Conservation (phyloP, 352 stramenopile species). For the Globisporangium radiosum region DNA sequence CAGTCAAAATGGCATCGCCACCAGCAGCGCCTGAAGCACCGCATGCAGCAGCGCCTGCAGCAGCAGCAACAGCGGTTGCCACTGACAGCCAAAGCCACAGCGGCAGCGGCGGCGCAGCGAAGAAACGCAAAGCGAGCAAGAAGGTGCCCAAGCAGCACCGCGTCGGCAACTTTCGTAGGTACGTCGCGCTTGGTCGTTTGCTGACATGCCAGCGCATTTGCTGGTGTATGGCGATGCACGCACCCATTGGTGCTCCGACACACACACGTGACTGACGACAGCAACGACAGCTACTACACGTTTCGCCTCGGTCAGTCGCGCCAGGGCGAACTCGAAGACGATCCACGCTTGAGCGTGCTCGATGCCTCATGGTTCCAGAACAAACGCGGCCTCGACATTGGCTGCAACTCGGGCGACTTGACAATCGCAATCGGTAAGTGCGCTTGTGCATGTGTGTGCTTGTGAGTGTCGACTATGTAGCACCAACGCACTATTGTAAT, state of each 20-base stretch:
- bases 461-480: background rate
- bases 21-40: background rate
- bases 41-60: background rate
- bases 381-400: constrained; percentile 67
- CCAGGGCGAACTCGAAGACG: constrained; percentile 39
- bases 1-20: background rate
- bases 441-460: background rate
- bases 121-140: constrained; percentile 16
- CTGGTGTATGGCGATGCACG: no score
- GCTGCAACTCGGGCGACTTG: constrained; percentile 78
- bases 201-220: background rate
- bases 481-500: background rate
- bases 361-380: constrained; percentile 55
- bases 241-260: background rate
- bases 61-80: background rate
- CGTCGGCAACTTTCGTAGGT: constrained; percentile 77
- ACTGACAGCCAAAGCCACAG: no score
- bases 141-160: constrained; percentile 40
- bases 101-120: background rate
- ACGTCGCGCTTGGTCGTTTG: background rate
- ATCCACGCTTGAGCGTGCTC: constrained; percentile 55
- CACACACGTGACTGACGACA: background rate
- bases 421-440: constrained; percentile 56
- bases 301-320: constrained; percentile 61
- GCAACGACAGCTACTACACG: constrained; percentile 52